Conservation (phyloP, 2,329 filamentous ascomycete species). For the Aspergillus sergii region DNA sequence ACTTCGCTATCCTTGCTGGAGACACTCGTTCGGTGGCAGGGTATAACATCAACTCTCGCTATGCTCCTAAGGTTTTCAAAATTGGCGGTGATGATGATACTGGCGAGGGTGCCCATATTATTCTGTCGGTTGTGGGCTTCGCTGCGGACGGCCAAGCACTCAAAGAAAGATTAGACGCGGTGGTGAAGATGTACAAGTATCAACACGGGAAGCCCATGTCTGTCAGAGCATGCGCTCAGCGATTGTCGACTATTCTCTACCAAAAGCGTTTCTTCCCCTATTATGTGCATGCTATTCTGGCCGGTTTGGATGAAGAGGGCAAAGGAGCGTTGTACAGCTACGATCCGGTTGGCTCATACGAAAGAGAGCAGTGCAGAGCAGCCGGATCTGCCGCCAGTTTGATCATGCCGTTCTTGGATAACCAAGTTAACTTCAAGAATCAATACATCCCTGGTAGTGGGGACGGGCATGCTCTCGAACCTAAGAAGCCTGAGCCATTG, state of each 20-base stretch:
- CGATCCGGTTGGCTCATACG: constrained; percentile 96
- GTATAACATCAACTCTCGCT: constrained; percentile 98
- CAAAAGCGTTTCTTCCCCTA: constrained; percentile 98
- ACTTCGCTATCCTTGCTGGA: constrained; percentile 95
- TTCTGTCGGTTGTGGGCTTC: constrained; percentile 93
- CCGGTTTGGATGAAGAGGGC: constrained; percentile 91
- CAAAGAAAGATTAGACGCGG: constrained; percentile 88
- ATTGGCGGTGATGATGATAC: constrained; percentile 89
- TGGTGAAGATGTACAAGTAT: constrained; percentile 99
- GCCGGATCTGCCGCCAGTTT: constrained; percentile 88
- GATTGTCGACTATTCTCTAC: constrained; percentile 93
- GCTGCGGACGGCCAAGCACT: constrained; percentile 92
- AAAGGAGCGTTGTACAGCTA: constrained; percentile 95
- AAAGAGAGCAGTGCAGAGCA: constrained; percentile 92
- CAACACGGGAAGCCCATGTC: constrained; percentile 96
- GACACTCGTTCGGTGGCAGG: constrained; percentile 94
- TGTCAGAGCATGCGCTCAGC: constrained; percentile 91
- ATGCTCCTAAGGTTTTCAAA: constrained; percentile 93
- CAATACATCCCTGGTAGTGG: constrained; percentile 90
- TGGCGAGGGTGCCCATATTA: constrained; percentile 80
- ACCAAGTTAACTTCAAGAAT: constrained; percentile 99
- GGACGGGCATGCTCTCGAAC: constrained; percentile 75
- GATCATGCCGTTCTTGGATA: constrained; percentile 99
- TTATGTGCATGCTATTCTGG: constrained; percentile 93
- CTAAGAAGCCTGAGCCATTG: constrained; percentile 63